Percentiles rank a stretch among this genome's conserved stretches.
phyloP scores from a whole-genome alignment of 768 basidiomycete species.

The Exidia glandulosa region DNA sequence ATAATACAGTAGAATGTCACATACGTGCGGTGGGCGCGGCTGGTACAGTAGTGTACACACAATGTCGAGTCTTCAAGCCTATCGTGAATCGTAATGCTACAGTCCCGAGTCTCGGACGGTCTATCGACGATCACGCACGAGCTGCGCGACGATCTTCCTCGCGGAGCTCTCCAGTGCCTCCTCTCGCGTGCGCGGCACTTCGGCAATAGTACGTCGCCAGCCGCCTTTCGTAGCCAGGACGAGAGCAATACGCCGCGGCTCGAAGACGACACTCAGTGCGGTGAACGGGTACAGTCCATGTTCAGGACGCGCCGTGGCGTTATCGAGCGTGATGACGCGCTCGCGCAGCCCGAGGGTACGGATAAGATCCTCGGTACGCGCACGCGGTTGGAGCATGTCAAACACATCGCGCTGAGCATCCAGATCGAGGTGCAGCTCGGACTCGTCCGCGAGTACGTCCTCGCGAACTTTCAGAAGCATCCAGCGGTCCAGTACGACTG shows the following conservation, averaged over 20 bases:
- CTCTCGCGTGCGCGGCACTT: background rate
- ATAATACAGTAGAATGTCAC: too few relatives aligned
- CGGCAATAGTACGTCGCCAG: slow-evolving; percentile 7
- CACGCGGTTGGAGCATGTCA: slow-evolving; percentile 53
- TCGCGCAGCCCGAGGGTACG: slow-evolving; percentile 29
- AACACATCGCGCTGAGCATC: slow-evolving; percentile 75
- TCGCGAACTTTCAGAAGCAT: slow-evolving; percentile 71
- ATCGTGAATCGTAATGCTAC: too few relatives aligned
- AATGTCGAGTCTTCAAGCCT: too few relatives aligned
- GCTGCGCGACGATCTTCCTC: background rate
- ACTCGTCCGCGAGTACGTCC: slow-evolving; percentile 67
- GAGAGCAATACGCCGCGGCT: slow-evolving; percentile 28
- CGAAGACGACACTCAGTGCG: slow-evolving; percentile 29
- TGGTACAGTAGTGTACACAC: too few relatives aligned
- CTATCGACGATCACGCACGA: background rate
- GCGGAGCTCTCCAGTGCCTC: background rate
- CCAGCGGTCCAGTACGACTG: slow-evolving; percentile 63
- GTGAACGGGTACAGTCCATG: slow-evolving; percentile 18
- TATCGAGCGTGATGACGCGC: slow-evolving; percentile 20
- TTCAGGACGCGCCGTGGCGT: background rate
- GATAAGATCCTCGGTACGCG: slow-evolving; percentile 67
- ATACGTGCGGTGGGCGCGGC: too few relatives aligned
- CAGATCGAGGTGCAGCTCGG: slow-evolving; percentile 61
- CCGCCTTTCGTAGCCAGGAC: slow-evolving; percentile 11
- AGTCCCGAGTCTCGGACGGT: too few relatives aligned